A percentile compares a stretch with the other conserved stretches of the same genome.
Evolutionary conservation across 2,329 filamentous ascomycete species (phyloP).

Genomic region (Chrysoporthe austroafricana): DNA sequence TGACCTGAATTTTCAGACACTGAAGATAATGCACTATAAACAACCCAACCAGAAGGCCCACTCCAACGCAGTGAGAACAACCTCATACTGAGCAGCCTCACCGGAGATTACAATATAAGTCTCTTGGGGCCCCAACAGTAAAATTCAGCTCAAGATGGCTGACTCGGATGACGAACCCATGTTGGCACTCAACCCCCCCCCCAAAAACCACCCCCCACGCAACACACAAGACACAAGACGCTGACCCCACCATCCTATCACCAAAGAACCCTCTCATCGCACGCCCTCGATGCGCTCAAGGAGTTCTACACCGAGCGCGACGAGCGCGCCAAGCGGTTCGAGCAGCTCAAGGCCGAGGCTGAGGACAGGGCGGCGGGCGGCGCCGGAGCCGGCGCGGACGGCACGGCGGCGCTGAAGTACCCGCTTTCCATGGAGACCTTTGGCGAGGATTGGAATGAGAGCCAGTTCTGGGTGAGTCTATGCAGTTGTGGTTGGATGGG

Average conservation of each 20-base stretch:
- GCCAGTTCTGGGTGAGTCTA: slow-evolving; percentile 75
- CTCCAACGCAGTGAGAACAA: background rate
- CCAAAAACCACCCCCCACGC: background rate
- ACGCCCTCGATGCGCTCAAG: slow-evolving; percentile 70
- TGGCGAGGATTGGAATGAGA: slow-evolving; percentile 80
- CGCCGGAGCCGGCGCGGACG: slow-evolving; percentile 1
- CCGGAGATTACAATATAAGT: background rate
- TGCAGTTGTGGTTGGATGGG: background rate
- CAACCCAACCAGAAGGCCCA: background rate
- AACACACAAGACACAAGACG: background rate
- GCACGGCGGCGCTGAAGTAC: slow-evolving; percentile 26
- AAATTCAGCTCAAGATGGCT: slow-evolving; percentile 29
- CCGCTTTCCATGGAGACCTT: slow-evolving; percentile 69
- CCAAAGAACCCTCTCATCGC: slow-evolving; percentile 61
- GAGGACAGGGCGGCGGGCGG: slow-evolving; percentile 50
- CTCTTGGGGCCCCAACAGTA: background rate
- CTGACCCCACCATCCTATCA: slow-evolving; percentile 35
- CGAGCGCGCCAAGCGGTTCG: slow-evolving; percentile 66
- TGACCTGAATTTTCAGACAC: background rate
- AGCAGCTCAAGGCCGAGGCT: slow-evolving; percentile 65
- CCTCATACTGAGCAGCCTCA: background rate
- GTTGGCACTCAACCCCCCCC: slow-evolving; percentile 40
- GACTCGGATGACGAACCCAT: slow-evolving; percentile 54
- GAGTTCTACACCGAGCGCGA: slow-evolving; percentile 77
- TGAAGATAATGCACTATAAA: background rate